Evolutionary conservation across 2,329 filamentous ascomycete species (phyloP), one percentile per base, ranked within the genome.

Genomic region (Clarireedia paspali): DNA sequence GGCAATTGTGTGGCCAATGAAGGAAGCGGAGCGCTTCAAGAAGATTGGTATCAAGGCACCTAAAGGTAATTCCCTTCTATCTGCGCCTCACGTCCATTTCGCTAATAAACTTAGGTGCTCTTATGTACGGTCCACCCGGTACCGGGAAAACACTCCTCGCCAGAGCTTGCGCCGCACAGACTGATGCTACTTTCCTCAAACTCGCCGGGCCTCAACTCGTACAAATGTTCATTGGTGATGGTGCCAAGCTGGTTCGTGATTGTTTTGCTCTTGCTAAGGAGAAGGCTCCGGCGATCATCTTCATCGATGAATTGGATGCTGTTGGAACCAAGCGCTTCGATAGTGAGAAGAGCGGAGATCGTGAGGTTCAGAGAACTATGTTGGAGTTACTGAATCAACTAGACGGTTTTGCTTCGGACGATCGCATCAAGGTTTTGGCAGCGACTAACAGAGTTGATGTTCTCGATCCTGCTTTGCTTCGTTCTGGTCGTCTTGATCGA

Each of bases 1-100:
- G 76, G 94, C 94, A 55, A 94, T 99, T 50, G 94, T 99, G 30
- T 97, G 92, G 92, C 94, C 94, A 2, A 99, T 99, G 94, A 97
- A 97, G 81, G 92, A 99, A 75, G 91, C 94, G 1, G 95, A 99
- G 66, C 84, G 92, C 20, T 99, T 99, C 78, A 97, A 96, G 82
- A 97, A 96, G 81, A 96, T 99, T 68, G 94, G 94, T 65, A 99
- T 99, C 79, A 99, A 99, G 77, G 92, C 94, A 42, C 94, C 94
- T 14, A 99, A 99, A 77, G 94, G 94, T 96, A 82, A 60, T 75
- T 66, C 55, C 38, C 50, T 30, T 49, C 74, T 64, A 52, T 34
- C 2, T 1, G 23, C 15, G 26, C 56, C 54, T 59, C 9, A 17
- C 40, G 17, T 14, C 17, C 38, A 20, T 30, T n/a, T 44, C 49